These are phyloP conservation scores for Fusarium verticillioides DNA, from an alignment of 2,329 filamentous ascomycete genomes.

Conservation along the genomic window DNA sequence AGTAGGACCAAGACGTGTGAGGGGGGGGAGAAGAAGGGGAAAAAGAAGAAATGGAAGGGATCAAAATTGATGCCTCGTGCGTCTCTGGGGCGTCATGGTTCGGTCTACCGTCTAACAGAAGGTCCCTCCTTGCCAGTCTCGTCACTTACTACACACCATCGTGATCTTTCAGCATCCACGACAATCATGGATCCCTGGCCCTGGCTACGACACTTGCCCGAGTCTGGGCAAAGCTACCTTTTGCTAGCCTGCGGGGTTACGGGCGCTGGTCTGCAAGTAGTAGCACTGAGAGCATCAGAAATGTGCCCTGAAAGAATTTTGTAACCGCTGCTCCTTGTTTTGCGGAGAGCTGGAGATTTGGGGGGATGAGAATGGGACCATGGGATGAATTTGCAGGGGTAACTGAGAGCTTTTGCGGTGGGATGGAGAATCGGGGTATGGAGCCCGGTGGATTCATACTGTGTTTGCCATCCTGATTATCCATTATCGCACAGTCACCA, in stretches of 20 bases:
- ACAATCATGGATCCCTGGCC: constrained; percentile 41
- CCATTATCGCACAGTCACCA: accelerated
- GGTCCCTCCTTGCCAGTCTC: constrained; percentile 17
- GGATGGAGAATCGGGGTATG: constrained; percentile 5
- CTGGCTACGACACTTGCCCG: constrained; percentile 37
- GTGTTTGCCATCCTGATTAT: accelerated
- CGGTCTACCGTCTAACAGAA: constrained; percentile 40
- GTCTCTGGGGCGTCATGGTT: constrained; percentile 45
- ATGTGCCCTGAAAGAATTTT: not conserved
- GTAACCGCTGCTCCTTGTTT: not conserved
- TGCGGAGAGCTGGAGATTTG: constrained; percentile 13
- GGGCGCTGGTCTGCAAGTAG: constrained; percentile 21
- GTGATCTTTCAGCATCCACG: constrained; percentile 42
- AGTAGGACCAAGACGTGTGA: not conserved
- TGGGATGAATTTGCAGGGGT: constrained; percentile 14
- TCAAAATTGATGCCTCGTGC: constrained; percentile 40
- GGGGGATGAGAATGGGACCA: constrained; percentile 22
- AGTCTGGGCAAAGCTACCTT: constrained; percentile 34
- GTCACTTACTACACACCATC: constrained; percentile 43
- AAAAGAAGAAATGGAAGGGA: constrained; percentile 32
- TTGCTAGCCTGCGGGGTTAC: constrained; percentile 43
- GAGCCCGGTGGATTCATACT: not conserved
- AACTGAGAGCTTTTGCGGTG: constrained; percentile 1
- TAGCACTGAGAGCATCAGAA: constrained; percentile 5
- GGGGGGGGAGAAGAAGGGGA: constrained; percentile 28